Evolutionary conservation across 2,329 filamentous ascomycete genomes (phyloP).

Genomic region (Hypoxylon sp.): DNA sequence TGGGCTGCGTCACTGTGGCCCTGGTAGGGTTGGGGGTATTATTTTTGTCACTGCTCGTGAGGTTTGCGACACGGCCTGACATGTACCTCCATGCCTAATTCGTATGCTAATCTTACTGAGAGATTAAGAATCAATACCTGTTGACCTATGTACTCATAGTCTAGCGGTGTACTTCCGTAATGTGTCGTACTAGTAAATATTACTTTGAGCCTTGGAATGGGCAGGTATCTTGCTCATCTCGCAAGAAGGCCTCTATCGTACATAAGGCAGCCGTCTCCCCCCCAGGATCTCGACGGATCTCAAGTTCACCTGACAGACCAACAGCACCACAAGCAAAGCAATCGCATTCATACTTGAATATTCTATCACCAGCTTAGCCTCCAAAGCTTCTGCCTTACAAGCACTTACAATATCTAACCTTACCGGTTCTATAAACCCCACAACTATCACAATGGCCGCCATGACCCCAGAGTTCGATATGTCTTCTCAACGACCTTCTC

Average conservation of each 20-base stretch:
- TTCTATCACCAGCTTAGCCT: conserved; percentile 27
- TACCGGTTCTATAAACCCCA: conserved; percentile 27
- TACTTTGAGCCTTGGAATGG: conserved; percentile 41
- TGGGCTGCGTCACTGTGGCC: conserved; percentile 54
- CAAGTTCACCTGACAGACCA: conserved; percentile 48
- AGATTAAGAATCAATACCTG: conserved; percentile 48
- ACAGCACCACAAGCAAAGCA: conserved; percentile 36
- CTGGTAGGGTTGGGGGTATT: conserved; percentile 47
- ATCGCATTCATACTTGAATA: conserved; percentile 7
- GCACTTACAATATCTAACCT: conserved; percentile 19
- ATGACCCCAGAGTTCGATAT: conserved; percentile 59
- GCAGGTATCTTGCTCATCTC: conserved; percentile 47
- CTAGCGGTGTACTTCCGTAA: conserved; percentile 54
- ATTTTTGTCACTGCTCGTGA: conserved; percentile 53
- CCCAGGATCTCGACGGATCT: conserved; percentile 39
- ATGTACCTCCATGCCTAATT: conserved; percentile 49
- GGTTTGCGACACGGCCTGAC: conserved; percentile 39
- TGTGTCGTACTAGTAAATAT: conserved; percentile 47
- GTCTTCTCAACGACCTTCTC: conserved; percentile 74
- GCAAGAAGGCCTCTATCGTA: conserved; percentile 51
- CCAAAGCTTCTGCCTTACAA: conserved; percentile 24
- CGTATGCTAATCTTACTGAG: conserved; percentile 42
- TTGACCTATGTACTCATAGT: conserved; percentile 45
- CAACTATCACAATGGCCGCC: conserved; percentile 52
- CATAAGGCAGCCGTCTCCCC: conserved; percentile 53